Conservation (phyloP, 2,329 filamentous ascomycete genomes). For the Thelonectria rubi region DNA sequence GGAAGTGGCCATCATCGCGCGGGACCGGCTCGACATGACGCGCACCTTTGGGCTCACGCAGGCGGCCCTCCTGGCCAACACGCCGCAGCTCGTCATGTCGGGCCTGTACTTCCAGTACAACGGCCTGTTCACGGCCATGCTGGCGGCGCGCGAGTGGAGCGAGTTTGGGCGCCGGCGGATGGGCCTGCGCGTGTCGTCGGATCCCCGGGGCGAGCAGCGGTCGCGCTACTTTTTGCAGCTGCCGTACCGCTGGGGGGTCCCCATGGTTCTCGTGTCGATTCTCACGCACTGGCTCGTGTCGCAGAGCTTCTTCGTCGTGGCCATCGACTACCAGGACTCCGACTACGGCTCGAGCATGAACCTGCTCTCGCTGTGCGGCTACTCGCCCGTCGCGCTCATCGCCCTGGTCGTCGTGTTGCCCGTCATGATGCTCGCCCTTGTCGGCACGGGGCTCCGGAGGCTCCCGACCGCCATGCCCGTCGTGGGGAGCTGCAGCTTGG, state of each 20-base stretch:
- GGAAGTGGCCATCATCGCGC: not conserved
- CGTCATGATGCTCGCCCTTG: not conserved
- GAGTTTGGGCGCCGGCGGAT: not conserved
- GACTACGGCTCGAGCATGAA: not conserved
- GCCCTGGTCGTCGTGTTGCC: not conserved
- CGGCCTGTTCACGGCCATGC: conserved; percentile 5
- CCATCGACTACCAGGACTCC: not conserved
- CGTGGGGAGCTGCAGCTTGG: conserved; percentile 19
- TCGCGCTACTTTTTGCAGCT: conserved; percentile 15
- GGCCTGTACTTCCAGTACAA: conserved; percentile 10
- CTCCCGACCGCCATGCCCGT: conserved; percentile 12
- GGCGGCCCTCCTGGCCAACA: conserved; percentile 1
- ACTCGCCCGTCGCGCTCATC: conserved; percentile 15
- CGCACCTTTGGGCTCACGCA: not conserved
- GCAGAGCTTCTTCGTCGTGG: conserved; percentile 6
- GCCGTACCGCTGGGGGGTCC: conserved; percentile 7
- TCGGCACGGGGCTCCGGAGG: not conserved
- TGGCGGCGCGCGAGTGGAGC: conserved; percentile 6
- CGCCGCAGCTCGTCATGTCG: conserved; percentile 7
- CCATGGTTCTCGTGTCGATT: not conserved
- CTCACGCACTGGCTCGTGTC: conserved; percentile 10
- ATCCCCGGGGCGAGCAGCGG: conserved; percentile 5
- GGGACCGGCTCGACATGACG: too few relatives aligned
- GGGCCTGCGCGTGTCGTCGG: not conserved
- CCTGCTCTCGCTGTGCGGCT: not conserved